Evolutionary conservation across 331 rosid genomes (phyloP).

Genomic region (Spiraea crenata): DNA sequence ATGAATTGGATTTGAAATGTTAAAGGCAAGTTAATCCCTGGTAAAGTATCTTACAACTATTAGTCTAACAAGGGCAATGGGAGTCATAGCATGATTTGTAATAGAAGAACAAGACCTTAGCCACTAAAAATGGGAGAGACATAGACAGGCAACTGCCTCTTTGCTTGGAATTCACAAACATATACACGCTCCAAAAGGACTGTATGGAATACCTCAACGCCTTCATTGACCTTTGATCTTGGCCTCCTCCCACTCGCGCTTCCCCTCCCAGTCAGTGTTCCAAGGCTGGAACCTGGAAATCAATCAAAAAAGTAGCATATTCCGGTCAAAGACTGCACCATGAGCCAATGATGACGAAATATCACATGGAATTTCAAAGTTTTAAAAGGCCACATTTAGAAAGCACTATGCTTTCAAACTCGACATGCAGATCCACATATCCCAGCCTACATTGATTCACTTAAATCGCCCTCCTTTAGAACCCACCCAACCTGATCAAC

Average conservation of each 20-base stretch:
- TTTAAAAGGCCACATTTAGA: neutral
- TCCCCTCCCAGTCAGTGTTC: conserved; percentile 36
- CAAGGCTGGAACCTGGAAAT: conserved; percentile 35
- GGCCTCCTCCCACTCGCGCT: conserved; percentile 37
- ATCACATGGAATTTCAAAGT: neutral
- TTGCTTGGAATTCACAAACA: neutral
- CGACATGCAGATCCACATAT: too few species aligned
- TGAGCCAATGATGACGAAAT: neutral
- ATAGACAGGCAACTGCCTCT: neutral
- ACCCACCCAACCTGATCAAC: too few species aligned
- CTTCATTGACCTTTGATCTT: conserved; percentile 24
- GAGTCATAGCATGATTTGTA: neutral
- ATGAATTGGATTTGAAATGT: neutral
- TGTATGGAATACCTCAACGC: conserved; percentile 39
- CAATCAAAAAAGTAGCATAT: conserved; percentile 2
- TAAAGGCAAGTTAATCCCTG: neutral
- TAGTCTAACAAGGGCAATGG: neutral
- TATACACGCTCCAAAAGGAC: neutral
- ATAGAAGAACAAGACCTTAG: neutral
- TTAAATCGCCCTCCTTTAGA: too few species aligned
- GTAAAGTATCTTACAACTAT: neutral
- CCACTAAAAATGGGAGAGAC: neutral
- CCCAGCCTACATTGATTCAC: too few species aligned
- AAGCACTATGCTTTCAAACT: neutral
- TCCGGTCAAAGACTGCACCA: conserved; percentile 10